Percentiles rank a stretch among this genome's conserved stretches.
Conservation (phyloP, 176 grass and related monocot species). For the Oryza meyeriana region DNA sequence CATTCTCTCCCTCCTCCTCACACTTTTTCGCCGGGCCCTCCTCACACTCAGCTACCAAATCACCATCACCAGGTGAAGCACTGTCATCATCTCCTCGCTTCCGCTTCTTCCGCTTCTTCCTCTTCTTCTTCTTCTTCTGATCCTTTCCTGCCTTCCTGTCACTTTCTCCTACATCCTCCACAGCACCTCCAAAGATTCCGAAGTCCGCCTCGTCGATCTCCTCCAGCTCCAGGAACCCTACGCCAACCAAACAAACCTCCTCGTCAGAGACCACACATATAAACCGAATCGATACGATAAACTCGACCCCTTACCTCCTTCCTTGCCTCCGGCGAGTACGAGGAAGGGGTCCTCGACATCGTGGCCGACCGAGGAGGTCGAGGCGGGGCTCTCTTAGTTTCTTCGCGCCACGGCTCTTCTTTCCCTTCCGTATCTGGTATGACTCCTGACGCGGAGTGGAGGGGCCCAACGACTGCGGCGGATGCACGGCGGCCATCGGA, state of each 20-base stretch:
- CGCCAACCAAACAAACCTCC: neutral
- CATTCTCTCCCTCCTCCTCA: neutral
- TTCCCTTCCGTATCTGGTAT: neutral
- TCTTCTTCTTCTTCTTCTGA: slow-evolving; percentile 35
- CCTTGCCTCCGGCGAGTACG: slow-evolving; percentile 57
- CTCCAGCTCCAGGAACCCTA: slow-evolving; percentile 89
- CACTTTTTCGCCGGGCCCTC: too few relatives aligned
- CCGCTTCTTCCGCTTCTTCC: slow-evolving; percentile 31
- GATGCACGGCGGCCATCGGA: slow-evolving; percentile 33
- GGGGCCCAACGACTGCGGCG: neutral
- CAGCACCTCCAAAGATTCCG: slow-evolving; percentile 42
- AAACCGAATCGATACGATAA: neutral
- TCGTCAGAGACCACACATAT: neutral
- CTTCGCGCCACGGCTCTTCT: slow-evolving; percentile 16
- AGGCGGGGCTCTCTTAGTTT: slow-evolving; percentile 21
- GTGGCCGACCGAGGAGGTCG: neutral
- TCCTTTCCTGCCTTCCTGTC: slow-evolving; percentile 28
- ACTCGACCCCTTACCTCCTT: slow-evolving; percentile 60
- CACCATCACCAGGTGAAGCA: neutral
- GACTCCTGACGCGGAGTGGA: slow-evolving; percentile 21
- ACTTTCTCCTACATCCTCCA: slow-evolving; percentile 19
- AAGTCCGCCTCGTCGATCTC: slow-evolving; percentile 85
- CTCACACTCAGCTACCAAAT: slow-evolving; percentile 12
- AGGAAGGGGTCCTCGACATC: slow-evolving; percentile 61
- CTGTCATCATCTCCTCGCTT: slow-evolving; percentile 38